Evolutionary conservation across 306 rosid genomes (phyloP).

Genomic region (Morella rubra): DNA sequence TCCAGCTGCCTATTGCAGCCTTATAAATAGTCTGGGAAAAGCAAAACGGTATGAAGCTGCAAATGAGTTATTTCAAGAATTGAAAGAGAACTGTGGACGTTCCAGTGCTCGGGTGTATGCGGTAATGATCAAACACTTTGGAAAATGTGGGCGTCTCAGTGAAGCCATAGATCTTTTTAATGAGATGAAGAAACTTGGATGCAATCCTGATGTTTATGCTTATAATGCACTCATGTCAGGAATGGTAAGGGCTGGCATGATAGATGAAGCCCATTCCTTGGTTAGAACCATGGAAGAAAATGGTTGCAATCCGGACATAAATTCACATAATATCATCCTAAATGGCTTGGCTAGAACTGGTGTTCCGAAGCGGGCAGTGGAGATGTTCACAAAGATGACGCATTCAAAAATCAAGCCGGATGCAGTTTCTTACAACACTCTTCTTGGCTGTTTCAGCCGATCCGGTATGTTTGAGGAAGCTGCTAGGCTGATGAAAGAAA

Average conservation of each 20-base stretch:
- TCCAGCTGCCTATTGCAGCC: constrained; percentile 95
- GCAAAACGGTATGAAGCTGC: constrained; percentile 91
- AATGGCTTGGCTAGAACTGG: constrained; percentile 78
- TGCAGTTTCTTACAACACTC: constrained; percentile 78
- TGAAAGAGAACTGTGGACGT: constrained; percentile 82
- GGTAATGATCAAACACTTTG: constrained; percentile 93
- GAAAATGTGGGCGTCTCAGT: constrained; percentile 72
- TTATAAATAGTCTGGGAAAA: constrained; percentile 87
- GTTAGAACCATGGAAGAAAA: constrained; percentile 77
- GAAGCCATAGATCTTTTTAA: constrained; percentile 74
- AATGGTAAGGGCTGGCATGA: constrained; percentile 75
- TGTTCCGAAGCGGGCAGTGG: constrained; percentile 71
- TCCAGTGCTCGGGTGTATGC: constrained; percentile 95
- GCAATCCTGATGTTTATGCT: constrained; percentile 76
- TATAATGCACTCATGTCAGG: constrained; percentile 97
- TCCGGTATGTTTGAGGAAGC: constrained; percentile 94
- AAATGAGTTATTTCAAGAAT: constrained; percentile 81
- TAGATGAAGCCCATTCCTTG: constrained; percentile 71
- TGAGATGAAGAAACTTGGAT: constrained; percentile 84
- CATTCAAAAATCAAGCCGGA: constrained; percentile 63
- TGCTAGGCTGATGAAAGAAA: constrained; percentile 87
- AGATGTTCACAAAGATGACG: constrained; percentile 73
- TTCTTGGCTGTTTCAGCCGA: constrained; percentile 83
- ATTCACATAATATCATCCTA: constrained; percentile 77
- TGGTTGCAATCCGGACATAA: constrained; percentile 69